phyloP scores from a whole-genome alignment of 2,329 filamentous ascomycete genomes.

The Phialemoniopsis sp. region DNA sequence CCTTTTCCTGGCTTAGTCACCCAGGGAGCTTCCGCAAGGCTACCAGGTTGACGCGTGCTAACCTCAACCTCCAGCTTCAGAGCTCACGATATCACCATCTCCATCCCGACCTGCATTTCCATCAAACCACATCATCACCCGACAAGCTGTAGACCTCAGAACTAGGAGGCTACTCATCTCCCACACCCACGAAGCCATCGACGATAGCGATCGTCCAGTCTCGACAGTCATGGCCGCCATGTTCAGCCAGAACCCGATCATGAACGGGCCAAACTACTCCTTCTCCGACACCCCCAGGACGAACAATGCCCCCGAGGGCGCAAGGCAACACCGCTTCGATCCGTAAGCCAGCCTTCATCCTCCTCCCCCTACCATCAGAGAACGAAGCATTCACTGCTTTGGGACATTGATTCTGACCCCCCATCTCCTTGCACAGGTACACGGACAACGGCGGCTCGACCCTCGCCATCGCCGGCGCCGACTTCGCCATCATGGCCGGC shows the following conservation, averaged over 20 bases:
- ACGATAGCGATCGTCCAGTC: slow-evolving; percentile 7
- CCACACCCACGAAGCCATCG: too few species aligned
- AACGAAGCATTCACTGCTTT: too few species aligned
- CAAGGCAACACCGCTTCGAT: slow-evolving; percentile 80
- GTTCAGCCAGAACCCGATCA: slow-evolving; percentile 66
- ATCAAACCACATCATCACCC: too few species aligned
- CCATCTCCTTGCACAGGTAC: slow-evolving; percentile 57
- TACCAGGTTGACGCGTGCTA: slow-evolving; percentile 30
- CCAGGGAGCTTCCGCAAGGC: too few species aligned
- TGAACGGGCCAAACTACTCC: slow-evolving; percentile 67
- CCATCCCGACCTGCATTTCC: too few species aligned
- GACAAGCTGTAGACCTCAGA: too few species aligned
- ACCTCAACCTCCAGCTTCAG: slow-evolving; percentile 15
- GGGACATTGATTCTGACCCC: slow-evolving; percentile 4
- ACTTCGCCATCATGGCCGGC: slow-evolving; percentile 95
- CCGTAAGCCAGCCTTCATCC: slow-evolving; percentile 57
- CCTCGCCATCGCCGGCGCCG: slow-evolving; percentile 85
- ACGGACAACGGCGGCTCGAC: slow-evolving; percentile 98
- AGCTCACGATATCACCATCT: slow-evolving; percentile 4
- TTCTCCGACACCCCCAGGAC: slow-evolving; percentile 57
- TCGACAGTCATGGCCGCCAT: slow-evolving; percentile 54
- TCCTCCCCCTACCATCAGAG: too few species aligned
- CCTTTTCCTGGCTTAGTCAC: too few species aligned
- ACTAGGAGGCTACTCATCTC: too few species aligned
- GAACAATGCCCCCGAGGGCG: slow-evolving; percentile 41